Conservation (phyloP, 371 early-diverging fungal genomes). For the Saksenaea vasiformis region DNA sequence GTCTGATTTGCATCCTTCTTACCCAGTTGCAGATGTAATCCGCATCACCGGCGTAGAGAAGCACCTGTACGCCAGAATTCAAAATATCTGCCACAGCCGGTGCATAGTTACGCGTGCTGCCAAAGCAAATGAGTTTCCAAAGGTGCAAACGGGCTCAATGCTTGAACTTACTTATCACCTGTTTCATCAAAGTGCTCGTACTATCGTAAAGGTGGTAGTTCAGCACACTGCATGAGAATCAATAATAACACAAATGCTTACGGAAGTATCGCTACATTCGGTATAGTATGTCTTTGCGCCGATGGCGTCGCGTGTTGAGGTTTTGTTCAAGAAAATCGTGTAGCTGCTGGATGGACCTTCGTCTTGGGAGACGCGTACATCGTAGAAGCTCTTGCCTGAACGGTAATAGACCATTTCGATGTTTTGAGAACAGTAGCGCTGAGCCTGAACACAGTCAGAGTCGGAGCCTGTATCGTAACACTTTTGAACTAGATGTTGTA, state of each 20-base stretch:
- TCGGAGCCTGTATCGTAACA: slow-evolving; percentile 15
- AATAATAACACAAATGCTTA: neutral
- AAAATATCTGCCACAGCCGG: slow-evolving; percentile 50
- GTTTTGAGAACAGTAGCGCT: slow-evolving; percentile 16
- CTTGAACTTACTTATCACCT: slow-evolving; percentile 7
- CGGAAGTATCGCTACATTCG: slow-evolving; percentile 7
- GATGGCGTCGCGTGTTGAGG: slow-evolving; percentile 5
- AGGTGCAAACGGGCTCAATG: neutral
- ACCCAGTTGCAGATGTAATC: slow-evolving; percentile 82
- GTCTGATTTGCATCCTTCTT: too few relatives aligned
- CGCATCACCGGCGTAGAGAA: slow-evolving; percentile 84
- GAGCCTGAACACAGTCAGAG: slow-evolving; percentile 14
- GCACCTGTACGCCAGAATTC: slow-evolving; percentile 73
- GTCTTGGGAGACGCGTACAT: slow-evolving; percentile 16
- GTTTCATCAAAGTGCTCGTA: neutral
- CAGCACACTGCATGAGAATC: neutral
- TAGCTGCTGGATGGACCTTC: slow-evolving; percentile 12
- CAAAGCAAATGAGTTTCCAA: neutral
- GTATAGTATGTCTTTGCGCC: slow-evolving; percentile 11
- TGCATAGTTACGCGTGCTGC: slow-evolving; percentile 44
- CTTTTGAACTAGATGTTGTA: slow-evolving; percentile 11
- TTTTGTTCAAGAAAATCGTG: slow-evolving; percentile 10
- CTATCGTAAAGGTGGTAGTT: neutral
- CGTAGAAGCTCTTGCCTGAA: slow-evolving; percentile 20
- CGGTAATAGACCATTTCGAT: slow-evolving; percentile 12